Evolutionary conservation across 2,329 filamentous ascomycete species (phyloP), one percentile per base, ranked within the genome.

Genomic region (Colletotrichum incanum): DNA sequence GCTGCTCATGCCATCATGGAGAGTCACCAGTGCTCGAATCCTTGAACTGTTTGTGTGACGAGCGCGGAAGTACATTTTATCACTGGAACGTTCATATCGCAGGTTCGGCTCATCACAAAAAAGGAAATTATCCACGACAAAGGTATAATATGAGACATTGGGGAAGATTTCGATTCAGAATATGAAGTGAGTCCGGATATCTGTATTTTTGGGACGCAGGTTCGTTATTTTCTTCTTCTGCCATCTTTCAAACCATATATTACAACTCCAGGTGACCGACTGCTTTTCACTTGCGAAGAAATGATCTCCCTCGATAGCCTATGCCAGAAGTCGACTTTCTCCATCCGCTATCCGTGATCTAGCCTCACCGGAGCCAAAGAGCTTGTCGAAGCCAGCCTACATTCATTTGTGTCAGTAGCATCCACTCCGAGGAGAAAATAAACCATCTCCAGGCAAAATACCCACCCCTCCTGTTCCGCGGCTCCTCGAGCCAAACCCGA

Each of bases 401-500:
- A 56, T 41, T 14, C 45, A 5, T 2, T 34, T 18, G n/a, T 11
- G n/a, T 63, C 23, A 63, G 47, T 5, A 31, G 8, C 8, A 28
- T 6, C 31, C 23, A 20, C 23, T 23, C 26, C 9, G 20, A 59
- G 4, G 18, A 28, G 23, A 1, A 43, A 31, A 28, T 16, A 14
- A 14, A 31, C 28, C 18, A 41, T 5, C 16, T 39, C n/a, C 20
- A n/a, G 14, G 20, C 16, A 26, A 28, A 28, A 39, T 1, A 45
- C 47, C 45, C 26, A 64, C 49, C 45, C 20, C 49, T 31, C 18
- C 61, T 64, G 1, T 12, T 43, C 8, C 26, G 31, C 20, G 23
- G 18, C 23, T 52, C 23, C 34, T 64, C 61, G 8, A 64, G 11
- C 49, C 61, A 64, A 8, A 64, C 61, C 49, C 61, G 37, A n/a